Evolutionary conservation across 495 filamentous ascomycete genomes (phyloP), one percentile per base, ranked within the genome.

Genomic region (Penicillium lividum): DNA sequence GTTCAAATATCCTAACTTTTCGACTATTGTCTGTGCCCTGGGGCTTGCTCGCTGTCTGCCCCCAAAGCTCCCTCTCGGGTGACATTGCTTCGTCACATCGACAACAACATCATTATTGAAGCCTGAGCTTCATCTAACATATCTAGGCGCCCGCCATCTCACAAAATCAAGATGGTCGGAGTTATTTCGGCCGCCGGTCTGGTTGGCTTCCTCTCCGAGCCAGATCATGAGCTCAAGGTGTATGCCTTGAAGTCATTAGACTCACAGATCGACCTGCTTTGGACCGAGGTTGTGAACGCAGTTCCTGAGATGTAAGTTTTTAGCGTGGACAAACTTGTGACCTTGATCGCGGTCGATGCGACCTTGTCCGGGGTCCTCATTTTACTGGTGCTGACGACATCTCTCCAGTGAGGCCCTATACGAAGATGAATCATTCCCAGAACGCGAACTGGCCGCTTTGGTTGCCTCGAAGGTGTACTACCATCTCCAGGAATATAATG

Each of bases 381-480:
- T 50, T 5, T 34, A 42, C 22, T 2, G 40, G 30, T 43, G 46
- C 67, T 67, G 40, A 68, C 45, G 28, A 53, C 47, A 51, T 62
- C 48, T 53, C 50, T 73, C 61, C 68, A 97, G 93, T 72, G 95
- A 99, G 81, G 92, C 91, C 48, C 85, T 99, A 36, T 98, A 96
- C 74, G 95, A 99, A 82, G 93, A 98, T 78, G 90, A 96, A 58
- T 80, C 82, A 51, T 99, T 99, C 66, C 89, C 94, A 15, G 89
- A 99, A 69, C 90, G 94, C 64, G 90, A 93, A 69, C 86, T 98
- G 44, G 95, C 95, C 54, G 93, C 95, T 54, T 81, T 99, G 30
- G 92, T 99, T 49, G 89, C 93, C 51, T 89, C 95, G 58, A 98
- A 98, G 80, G 91, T 98, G 61, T 99, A 98, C 76, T 99, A 97